These are phyloP conservation scores for Ormosia semicastrata DNA, from an alignment of 306 rosid genomes.

Conservation along the genomic window DNA sequence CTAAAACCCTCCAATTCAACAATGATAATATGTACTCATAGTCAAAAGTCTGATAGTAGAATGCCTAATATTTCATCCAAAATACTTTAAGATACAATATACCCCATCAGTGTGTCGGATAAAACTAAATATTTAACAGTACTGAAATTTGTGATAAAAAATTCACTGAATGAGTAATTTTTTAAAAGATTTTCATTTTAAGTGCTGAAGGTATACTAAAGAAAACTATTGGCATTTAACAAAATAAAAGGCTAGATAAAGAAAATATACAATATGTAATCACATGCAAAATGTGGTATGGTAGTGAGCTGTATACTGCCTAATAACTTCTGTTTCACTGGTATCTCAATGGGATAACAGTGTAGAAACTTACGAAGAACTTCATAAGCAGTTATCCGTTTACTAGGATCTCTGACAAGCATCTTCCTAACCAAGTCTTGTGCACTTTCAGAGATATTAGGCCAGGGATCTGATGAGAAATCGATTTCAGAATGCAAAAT, in stretches of 20 bases:
- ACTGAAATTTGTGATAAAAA: neutral
- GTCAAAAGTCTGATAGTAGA: neutral
- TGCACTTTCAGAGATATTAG: conserved; percentile 72
- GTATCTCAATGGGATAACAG: neutral
- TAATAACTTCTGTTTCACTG: neutral
- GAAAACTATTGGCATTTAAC: neutral
- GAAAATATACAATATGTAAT: neutral
- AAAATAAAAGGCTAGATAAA: neutral
- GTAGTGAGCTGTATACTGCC: neutral
- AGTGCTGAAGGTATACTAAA: neutral
- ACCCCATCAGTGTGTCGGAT: neutral
- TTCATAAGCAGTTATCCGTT: conserved; percentile 67
- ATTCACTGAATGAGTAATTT: neutral
- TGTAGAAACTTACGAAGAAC: conserved; percentile 62
- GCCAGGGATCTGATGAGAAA: conserved; percentile 90
- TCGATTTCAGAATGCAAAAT: conserved; percentile 66
- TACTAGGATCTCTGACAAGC: conserved; percentile 78
- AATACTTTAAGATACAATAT: neutral
- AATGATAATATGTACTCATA: neutral
- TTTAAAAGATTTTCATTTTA: neutral
- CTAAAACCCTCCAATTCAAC: too few relatives aligned
- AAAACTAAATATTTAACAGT: neutral
- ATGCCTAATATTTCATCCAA: neutral
- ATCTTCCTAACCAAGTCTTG: conserved; percentile 76
- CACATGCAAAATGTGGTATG: neutral